A percentile compares a stretch with the other conserved stretches of the same genome.
Conservation (phyloP, 208 protist genomes). For the Acanthamoeba sp. region DNA sequence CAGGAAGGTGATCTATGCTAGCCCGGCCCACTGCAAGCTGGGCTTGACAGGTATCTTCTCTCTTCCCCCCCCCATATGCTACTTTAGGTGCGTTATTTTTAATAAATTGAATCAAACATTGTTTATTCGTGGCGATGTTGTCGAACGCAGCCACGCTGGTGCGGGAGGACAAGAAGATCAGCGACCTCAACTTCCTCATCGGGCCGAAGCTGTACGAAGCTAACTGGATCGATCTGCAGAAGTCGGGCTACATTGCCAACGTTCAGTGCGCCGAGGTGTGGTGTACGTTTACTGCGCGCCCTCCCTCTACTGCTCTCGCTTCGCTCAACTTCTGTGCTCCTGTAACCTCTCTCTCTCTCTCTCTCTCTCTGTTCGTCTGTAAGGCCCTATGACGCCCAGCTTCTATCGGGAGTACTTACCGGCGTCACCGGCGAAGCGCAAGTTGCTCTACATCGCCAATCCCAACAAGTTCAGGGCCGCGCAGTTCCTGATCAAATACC, state of each 20-base stretch:
- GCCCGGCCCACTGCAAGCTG: constrained; percentile 97
- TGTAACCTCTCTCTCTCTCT: neutral
- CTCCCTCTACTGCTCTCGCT: too few species aligned
- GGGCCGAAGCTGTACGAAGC: constrained; percentile 99
- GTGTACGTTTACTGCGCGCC: constrained; percentile 14
- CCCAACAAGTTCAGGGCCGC: constrained; percentile 93
- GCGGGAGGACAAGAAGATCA: constrained; percentile 98
- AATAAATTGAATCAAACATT: too few species aligned
- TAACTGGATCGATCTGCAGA: constrained; percentile 98
- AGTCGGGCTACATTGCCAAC: constrained; percentile 96
- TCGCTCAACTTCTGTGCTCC: too few species aligned
- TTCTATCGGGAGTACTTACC: constrained; percentile 94
- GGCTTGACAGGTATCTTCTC: constrained; percentile 98
- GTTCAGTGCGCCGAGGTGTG: constrained; percentile 94
- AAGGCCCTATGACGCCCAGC: constrained; percentile 95
- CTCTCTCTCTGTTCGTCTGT: neutral
- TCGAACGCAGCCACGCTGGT: constrained; percentile 91
- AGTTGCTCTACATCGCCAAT: constrained; percentile 91
- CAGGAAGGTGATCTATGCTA: constrained; percentile 93
- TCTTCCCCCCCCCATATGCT: too few species aligned
- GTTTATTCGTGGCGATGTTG: too few species aligned
- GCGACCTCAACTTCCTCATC: constrained; percentile 98
- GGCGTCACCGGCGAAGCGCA: constrained; percentile 68
- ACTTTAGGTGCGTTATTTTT: too few species aligned
- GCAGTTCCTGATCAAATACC: constrained; percentile 95